Evolutionary conservation across 1,139 yeast species (phyloP), one percentile per base, ranked within the genome.

Genomic region (Magnusiomyces sp.): DNA sequence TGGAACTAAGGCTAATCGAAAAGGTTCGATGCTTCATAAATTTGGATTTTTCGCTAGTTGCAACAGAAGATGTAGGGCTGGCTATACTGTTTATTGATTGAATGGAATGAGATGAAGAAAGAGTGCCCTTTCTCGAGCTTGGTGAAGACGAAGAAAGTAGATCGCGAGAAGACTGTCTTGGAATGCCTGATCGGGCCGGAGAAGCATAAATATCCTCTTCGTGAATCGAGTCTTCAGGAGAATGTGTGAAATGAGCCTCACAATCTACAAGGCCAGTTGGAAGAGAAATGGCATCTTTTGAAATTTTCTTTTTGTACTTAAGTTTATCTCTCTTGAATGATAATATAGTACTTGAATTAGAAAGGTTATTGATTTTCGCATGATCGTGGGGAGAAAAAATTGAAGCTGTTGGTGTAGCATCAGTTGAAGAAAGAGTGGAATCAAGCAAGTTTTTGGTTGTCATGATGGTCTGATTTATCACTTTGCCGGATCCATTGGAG

Each of bases 241-340:
- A 47, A 31, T 48, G 39, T 9, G 58, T 51, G 47, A 59, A 57
- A 47, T 52, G 59, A 13, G 56, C 59, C 14, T 54, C 56, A 11
- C 58, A 55, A 40, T 61, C 58, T n/a, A 57, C 57, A 17, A 55
- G 27, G 3, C 53, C 52, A 1, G 59, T 56, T 1, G 64, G 64
- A n/a, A 52, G 53, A 4, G 64, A 60, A 34, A 62, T 62, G 11
- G 52, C 47, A 14, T 52, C 50, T 48, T 62, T 61, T 43, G 55
- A 46, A 20, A 62, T 53, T 43, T 51, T 53, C 34, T 40, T 40
- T 27, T 29, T 29, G 19, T 19, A 16, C 20, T 17, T 13, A 5
- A 19, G 14, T 11, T 27, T 50, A 16, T 58, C 61, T 37, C 51
- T 58, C 44, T 61, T 61, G 52, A 53, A 60, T 4, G 62, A 53